Evolutionary conservation across 2,329 filamentous ascomycete species (phyloP), one percentile per base, ranked within the genome.

Genomic region (Orbilia javanica): DNA sequence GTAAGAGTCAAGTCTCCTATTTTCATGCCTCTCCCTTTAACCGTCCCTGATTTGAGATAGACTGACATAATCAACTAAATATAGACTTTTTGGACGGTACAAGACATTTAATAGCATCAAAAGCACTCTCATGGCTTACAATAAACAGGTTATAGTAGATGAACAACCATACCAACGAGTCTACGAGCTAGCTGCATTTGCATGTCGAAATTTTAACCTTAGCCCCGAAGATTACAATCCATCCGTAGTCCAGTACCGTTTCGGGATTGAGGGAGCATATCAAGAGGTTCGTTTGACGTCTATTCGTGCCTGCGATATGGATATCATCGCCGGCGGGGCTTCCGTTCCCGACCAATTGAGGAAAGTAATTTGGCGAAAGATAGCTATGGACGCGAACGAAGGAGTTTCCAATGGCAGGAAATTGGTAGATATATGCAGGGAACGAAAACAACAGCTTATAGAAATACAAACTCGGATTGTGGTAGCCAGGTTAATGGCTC

Each of bases 81-180:
- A 53, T 25, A 70, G 72, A 1, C 31, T 70, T 6, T 4, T 22
- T 4, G 11, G 3, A 48, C 64, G 72, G 1, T 70, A 76, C 44
- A 5, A 18, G 13, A 2, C 22, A 50, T 22, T 4, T 2, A 5
- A 34, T 31, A 31, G 7, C 46, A 8, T 11, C n/a, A 18, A 20
- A n/a, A 52, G 8, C 8, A 22, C 10, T 18, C 34, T 73, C 15
- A 31, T 2, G 4, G 15, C 22, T 6, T 79, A 73, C 36, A 73
- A 68, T 10, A 44, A 27, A n/a, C 0, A 42, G 2, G 75, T 79
- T 10, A 4, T 65, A 5, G 15, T 25, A 52, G 69, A 74, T 29
- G 75, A 79, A 25, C 75, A 79, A 18, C 75, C 75, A 0, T 74
- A 74, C 36, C 75, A 79, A 31, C 62, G 69, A 8, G 48, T 79